Conservation (phyloP, 1,139 yeast species). For the Hyphopichia burtonii region DNA sequence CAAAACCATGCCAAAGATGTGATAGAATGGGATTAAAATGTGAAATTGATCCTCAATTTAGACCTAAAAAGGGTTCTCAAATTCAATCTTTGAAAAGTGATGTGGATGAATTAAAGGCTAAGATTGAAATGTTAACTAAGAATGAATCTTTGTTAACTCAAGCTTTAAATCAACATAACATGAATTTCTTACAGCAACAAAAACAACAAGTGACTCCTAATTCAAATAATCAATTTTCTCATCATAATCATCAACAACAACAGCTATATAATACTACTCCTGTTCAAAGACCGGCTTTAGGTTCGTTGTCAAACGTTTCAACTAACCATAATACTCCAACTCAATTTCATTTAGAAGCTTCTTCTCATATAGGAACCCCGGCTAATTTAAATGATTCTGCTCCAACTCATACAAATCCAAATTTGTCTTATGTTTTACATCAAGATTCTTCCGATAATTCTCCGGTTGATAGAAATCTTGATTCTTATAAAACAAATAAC, state of each 20-base stretch:
- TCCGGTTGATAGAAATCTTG: slow-evolving; percentile 10
- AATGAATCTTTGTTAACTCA: slow-evolving; percentile 69
- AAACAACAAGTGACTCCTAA: slow-evolving; percentile 9
- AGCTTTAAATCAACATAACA: slow-evolving; percentile 51
- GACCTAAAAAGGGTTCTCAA: slow-evolving; percentile 91
- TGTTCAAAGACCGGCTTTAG: slow-evolving; percentile 7
- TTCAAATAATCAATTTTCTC: neutral
- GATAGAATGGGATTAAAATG: slow-evolving; percentile 76
- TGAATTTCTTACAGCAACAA: slow-evolving; percentile 27
- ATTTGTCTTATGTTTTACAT: slow-evolving; percentile 17
- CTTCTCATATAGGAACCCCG: slow-evolving; percentile 6
- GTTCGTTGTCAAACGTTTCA: slow-evolving; percentile 3
- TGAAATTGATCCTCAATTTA: slow-evolving; percentile 86
- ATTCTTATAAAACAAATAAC: neutral
- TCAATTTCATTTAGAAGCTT: slow-evolving; percentile 9
- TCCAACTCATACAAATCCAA: slow-evolving; percentile 6
- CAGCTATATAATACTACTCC: slow-evolving; percentile 9
- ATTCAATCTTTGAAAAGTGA: slow-evolving; percentile 82
- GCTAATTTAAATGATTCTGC: slow-evolving; percentile 8
- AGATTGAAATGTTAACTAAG: slow-evolving; percentile 71
- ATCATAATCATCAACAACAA: slow-evolving; percentile 9
- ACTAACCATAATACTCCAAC: slow-evolving; percentile 12
- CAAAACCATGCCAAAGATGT: slow-evolving; percentile 82
- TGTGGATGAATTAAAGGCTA: slow-evolving; percentile 75
- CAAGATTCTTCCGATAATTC: slow-evolving; percentile 27